Evolutionary conservation across 108 stramenopile genomes (phyloP), one percentile per base, ranked within the genome.

Genomic region (Mediolabrus comicus): DNA sequence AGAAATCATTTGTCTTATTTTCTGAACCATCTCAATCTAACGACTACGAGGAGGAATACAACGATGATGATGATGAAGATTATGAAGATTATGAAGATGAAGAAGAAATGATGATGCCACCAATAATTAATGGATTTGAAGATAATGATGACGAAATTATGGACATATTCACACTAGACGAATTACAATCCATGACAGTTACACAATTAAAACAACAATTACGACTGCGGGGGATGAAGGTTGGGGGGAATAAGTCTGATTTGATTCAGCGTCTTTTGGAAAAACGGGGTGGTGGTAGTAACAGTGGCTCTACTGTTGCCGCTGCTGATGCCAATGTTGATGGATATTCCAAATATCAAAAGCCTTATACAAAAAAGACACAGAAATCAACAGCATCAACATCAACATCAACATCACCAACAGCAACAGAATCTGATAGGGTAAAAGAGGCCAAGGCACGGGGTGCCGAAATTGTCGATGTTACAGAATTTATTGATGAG

Each of bases 391-490:
- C 36, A 35, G 27, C 2, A n/a, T n/a, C n/a, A n/a, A n/a, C n/a
- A 28, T 32, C 38, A 34, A 35, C 19, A 46, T 39, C 16, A 12
- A n/a, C 26, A 26, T 17, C 52, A 59, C 13, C 3, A 29, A 54
- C 39, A 54, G 39, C 8, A 28, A 22, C 26, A 16, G 59, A 60
- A 22, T 66, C 64, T 16, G 27, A 65, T 11, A 71, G 31, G 64
- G 64, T 65, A 25, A 53, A 11, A 3, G 73, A 84, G 71, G 86
- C 89, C 22, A 72, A 86, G 39, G 72, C 71, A 34, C 32, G 61
- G 36, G 89, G 88, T n/a, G 86, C 86, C 24, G 82, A 91, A 63
- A 81, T 91, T 17, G 79, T 92, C 33, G 91, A 92, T 80, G 91
- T 92, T 25, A 80, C 87, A 10, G 80, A 78, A 33, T 92, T 69